phyloP scores from a whole-genome alignment of 1,139 yeast genomes.

The Candida frijolesensis region DNA sequence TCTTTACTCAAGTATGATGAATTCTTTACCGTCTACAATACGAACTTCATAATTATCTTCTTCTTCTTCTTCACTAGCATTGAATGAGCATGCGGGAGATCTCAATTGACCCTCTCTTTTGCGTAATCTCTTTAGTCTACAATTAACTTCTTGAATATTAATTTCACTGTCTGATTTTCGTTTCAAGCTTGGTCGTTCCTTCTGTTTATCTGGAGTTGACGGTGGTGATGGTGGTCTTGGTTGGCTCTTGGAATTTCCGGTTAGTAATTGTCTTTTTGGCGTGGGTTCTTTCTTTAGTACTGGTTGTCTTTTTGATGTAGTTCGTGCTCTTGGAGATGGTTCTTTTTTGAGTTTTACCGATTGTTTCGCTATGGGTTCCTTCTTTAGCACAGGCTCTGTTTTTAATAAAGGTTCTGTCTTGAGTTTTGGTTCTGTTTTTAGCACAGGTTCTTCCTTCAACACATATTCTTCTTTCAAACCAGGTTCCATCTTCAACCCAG shows the following conservation, averaged over 20 bases:
- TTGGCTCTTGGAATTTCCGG: neutral
- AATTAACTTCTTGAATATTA: neutral
- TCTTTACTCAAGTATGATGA: constrained; percentile 2
- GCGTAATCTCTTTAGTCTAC: constrained; percentile 19
- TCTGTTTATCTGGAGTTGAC: constrained; percentile 20
- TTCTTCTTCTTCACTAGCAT: constrained; percentile 8
- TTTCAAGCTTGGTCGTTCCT: constrained; percentile 20
- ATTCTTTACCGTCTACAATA: neutral
- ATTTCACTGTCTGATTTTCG: constrained; percentile 16
- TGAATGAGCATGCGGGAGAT: constrained; percentile 3
- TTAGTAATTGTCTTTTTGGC: constrained; percentile 7
- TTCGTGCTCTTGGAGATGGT: constrained; percentile 8
- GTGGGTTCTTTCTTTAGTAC: constrained; percentile 14
- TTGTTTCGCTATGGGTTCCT: constrained; percentile 11
- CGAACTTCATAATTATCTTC: neutral
- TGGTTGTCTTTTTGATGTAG: constrained; percentile 4
- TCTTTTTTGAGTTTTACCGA: constrained; percentile 14
- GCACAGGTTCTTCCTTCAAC: constrained; percentile 9
- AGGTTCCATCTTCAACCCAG: constrained; percentile 3
- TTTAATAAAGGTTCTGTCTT: constrained; percentile 3
- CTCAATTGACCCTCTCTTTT: constrained; percentile 26
- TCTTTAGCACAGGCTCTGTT: neutral
- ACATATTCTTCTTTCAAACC: constrained; percentile 9
- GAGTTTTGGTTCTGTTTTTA: constrained; percentile 13
- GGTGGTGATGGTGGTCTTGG: constrained; percentile 23